phyloP scores from a whole-genome alignment of 768 basidiomycete species.

The Pleurotus platypus region DNA sequence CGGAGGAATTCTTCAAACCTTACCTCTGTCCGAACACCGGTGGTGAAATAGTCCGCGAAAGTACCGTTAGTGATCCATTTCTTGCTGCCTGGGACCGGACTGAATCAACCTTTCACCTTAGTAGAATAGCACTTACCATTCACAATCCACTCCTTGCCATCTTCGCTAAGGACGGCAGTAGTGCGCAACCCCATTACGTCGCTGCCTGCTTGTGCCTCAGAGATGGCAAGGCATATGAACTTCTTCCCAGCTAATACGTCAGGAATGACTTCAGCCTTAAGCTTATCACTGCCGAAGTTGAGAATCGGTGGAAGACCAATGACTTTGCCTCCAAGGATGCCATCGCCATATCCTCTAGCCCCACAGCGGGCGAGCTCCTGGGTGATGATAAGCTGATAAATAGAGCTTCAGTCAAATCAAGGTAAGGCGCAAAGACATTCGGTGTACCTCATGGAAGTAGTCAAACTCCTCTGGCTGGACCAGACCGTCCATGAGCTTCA shows the following conservation, averaged over 20 bases:
- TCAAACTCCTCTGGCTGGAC: slow-evolving; percentile 87
- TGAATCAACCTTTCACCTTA: neutral
- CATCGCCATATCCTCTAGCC: slow-evolving; percentile 79
- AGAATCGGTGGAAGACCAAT: slow-evolving; percentile 84
- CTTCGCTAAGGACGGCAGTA: slow-evolving; percentile 69
- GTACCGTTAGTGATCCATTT: slow-evolving; percentile 53
- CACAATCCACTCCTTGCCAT: slow-evolving; percentile 79
- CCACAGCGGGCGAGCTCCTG: slow-evolving; percentile 74
- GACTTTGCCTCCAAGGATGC: slow-evolving; percentile 70
- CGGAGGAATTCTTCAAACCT: slow-evolving; percentile 24
- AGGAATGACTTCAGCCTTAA: slow-evolving; percentile 46
- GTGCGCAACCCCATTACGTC: slow-evolving; percentile 78
- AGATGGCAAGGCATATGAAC: slow-evolving; percentile 82
- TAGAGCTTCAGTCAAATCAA: neutral
- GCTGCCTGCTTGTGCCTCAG: slow-evolving; percentile 84
- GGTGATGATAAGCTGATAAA: slow-evolving; percentile 60
- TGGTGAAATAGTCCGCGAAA: slow-evolving; percentile 39
- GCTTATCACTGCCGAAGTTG: slow-evolving; percentile 69
- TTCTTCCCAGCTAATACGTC: slow-evolving; percentile 72
- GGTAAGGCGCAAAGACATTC: neutral
- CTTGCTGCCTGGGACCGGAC: slow-evolving; percentile 1
- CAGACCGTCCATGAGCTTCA: slow-evolving; percentile 72
- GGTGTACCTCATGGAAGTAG: slow-evolving; percentile 76
- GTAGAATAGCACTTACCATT: slow-evolving; percentile 57
- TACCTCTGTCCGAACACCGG: slow-evolving; percentile 26